Conservation (phyloP, 331 rosid genomes). For the Acacia pycnantha region DNA sequence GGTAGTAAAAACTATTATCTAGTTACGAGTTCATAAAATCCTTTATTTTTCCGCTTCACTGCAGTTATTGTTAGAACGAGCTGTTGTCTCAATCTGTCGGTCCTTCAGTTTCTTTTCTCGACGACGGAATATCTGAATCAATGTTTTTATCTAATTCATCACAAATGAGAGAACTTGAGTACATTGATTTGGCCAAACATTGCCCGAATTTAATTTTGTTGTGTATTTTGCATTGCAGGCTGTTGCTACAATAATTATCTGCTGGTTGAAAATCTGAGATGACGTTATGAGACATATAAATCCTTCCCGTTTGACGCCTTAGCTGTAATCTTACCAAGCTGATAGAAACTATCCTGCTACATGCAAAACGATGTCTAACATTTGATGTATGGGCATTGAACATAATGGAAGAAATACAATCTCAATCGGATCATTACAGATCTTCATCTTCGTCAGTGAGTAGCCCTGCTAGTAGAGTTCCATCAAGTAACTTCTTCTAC, state of each 20-base stretch:
- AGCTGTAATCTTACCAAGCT: constrained; percentile 7
- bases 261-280: constrained; percentile 11
- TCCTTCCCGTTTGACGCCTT: neutral
- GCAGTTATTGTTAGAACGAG: neutral
- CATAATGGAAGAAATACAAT: constrained; percentile 93
- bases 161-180: neutral
- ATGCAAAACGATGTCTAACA: constrained; percentile 27
- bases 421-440: constrained; percentile 90
- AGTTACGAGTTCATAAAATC: neutral
- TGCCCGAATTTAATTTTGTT: constrained; percentile 7
- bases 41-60: neutral
- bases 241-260: constrained; percentile 20
- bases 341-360: constrained; percentile 15
- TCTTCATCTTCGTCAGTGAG: constrained; percentile 97
- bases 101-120: neutral
- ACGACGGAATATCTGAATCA: neutral
- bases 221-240: constrained; percentile 28
- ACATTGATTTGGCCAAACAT: neutral
- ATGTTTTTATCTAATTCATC: neutral
- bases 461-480: constrained; percentile 96
- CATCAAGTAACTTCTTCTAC: constrained; percentile 96
- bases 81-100: neutral
- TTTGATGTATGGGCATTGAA: constrained; percentile 31
- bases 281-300: neutral
- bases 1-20: neutral